Evolutionary conservation across 768 basidiomycete genomes (phyloP), one percentile per base, ranked within the genome.

Genomic region (Cytidiella melzeri): DNA sequence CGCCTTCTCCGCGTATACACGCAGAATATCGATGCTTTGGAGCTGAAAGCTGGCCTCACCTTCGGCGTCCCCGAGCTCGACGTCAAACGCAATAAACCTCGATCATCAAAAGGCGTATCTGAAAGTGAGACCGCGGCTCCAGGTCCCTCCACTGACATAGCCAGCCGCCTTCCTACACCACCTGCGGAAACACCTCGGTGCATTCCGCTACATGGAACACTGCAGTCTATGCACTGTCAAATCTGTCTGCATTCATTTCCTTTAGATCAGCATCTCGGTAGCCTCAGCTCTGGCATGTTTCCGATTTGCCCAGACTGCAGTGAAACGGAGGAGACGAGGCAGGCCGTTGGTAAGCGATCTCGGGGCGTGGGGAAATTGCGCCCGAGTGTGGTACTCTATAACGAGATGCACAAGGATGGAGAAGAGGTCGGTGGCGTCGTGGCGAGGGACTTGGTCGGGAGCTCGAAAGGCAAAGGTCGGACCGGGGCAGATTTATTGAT

Each of bases 21-120:
- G 0, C 92, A 95, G 71, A 94, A 95, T 67, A 94, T 94, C 52
- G 92, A 95, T 63, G 84, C 83, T 21, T 81, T 95, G 37, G 92
- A 95, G 62, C 72, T 73, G 51, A 92, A 91, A 63, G 84, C 79
- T n/a, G 92, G 92, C 3, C 75, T 95, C 9, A 81, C 84, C 1
- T 88, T 89, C 53, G 91, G 92, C n/a, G 74, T 93, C 10, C 90
- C 91, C 21, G 76, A 77, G 48, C 81, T 79, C 53, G 75, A 79
- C 52, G 74, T 69, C 52, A 79, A 73, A 57, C 75, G 80, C n/a
- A 69, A 57, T 41, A 82, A 77, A 61, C 64, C 73, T 21, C 73
- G 78, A 44, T 47, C 54, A 15, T 76, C 75, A 43, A 59, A 57
- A 15, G 65, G 62, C 38, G 43, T 53, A 1, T 54, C 54, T 2